Evolutionary conservation across 495 filamentous ascomycete genomes (phyloP).

Genomic region (Aspergillus sclerotiicarbonarius): DNA sequence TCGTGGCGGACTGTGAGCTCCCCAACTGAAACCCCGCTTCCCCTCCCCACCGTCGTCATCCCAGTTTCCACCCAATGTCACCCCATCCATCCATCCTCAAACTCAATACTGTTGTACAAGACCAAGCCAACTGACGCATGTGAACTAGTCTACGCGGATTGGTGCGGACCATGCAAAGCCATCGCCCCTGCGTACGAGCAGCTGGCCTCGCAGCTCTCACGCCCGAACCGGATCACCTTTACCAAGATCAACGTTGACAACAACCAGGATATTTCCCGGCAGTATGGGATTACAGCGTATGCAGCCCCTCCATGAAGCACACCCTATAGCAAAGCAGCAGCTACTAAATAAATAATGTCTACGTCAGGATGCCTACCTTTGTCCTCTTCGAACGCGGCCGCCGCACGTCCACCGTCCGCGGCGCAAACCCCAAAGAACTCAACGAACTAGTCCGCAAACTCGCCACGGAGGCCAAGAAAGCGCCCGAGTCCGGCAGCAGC

Average conservation of each 20-base stretch:
- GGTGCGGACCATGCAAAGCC: slow-evolving; percentile 81
- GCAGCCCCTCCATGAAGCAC: slow-evolving; percentile 21
- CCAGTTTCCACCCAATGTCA: slow-evolving; percentile 4
- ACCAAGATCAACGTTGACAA: slow-evolving; percentile 81
- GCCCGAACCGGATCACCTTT: slow-evolving; percentile 73
- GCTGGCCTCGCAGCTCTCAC: slow-evolving; percentile 68
- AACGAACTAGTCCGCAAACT: slow-evolving; percentile 70
- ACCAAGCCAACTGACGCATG: slow-evolving; percentile 22
- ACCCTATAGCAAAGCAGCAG: slow-evolving; percentile 4
- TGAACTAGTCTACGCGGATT: slow-evolving; percentile 75
- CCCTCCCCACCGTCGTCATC: slow-evolving; percentile 15
- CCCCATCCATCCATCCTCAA: slow-evolving; percentile 5
- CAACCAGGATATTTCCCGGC: slow-evolving; percentile 68
- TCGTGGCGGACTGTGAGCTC: slow-evolving; percentile 82
- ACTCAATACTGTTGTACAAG: slow-evolving; percentile 11
- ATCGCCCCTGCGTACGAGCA: slow-evolving; percentile 84
- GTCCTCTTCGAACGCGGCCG: slow-evolving; percentile 79
- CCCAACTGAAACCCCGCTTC: slow-evolving; percentile 3
- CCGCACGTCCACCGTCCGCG: slow-evolving; percentile 64
- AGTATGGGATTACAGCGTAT: slow-evolving; percentile 71
- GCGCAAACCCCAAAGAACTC: slow-evolving; percentile 69
- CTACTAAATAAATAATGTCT: neutral
- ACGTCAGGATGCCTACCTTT: slow-evolving; percentile 71
- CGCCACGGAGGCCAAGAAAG: slow-evolving; percentile 62
- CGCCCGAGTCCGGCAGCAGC: slow-evolving; percentile 43